Base-by-base conservation (phyloP, 1,284 basidiomycete genomes). In the Apiotrichum gamsii region DNA sequence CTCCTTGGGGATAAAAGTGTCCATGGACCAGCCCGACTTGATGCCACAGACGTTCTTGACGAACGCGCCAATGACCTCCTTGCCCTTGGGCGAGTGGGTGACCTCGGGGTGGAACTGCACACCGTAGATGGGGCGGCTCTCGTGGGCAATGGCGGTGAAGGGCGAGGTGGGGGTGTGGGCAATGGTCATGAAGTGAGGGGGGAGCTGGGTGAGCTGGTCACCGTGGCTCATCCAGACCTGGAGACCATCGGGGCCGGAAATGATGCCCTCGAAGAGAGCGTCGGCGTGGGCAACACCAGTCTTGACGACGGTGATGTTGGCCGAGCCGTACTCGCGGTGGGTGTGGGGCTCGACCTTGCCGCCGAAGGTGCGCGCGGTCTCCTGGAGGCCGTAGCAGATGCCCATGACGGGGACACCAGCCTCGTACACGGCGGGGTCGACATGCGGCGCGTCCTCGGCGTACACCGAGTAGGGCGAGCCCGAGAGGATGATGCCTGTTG, bases 41-140 rank as follows among this genome's bases (percentile, higher is more conserved):
- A 90, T 93, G 43, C 78, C 78, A 70, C 94, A 97, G 47, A 98
- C 87, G 60, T 83, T 80, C 39, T 85, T 72, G 39, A 96, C 82
- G 69, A 98, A 99, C 29, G 82, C 80, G 32, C 83, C 83, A 56
- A 99, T 90, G 46, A 99, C 82, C 70, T 90, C 88, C 69, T 85
- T 90, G 33, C 94, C 95, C 54, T 82, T 82, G 13, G 83, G 84
- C 18, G 87, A 89, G 72, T 99, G 94, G 0, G 95, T 97, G 16
- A 99, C 95, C 72, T 99, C 95, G 2, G 95, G 90, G 72, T 99
- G 95, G 78, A 98, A 99, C 68, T 99, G 94, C 42, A 98, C 94
- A 30, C 95, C 95, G 62, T 89, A 99, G 69, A 96, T 80, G 1
- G 89, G 85, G 67, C 88, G 90, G 10, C 82, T 77, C 65, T 90